These are phyloP conservation scores for Amanita fuliginea DNA, from an alignment of 768 basidiomycete genomes.

Conservation along the genomic window DNA sequence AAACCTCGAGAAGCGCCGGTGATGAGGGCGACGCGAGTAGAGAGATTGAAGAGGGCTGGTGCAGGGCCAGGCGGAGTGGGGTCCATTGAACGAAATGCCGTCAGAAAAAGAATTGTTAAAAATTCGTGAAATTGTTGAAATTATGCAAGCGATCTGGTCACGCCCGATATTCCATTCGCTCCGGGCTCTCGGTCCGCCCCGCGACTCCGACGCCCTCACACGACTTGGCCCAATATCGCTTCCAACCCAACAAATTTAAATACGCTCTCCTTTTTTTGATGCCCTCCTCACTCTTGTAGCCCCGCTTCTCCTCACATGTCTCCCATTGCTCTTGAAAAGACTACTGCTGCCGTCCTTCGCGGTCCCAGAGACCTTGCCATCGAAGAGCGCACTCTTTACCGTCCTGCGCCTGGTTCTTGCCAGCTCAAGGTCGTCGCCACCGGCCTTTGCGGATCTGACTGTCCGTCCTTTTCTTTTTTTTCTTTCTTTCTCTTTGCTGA, in stretches of 20 bases:
- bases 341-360: conserved; percentile 72
- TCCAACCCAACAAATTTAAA: conserved; percentile 11
- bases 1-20: conserved; percentile 73
- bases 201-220: conserved; percentile 6
- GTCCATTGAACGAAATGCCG: conserved; percentile 31
- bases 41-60: conserved; percentile 55
- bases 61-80: conserved; percentile 37
- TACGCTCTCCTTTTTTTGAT: conserved; percentile 10
- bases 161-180: neutral
- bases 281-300: conserved; percentile 11
- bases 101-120: neutral
- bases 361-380: conserved; percentile 75
- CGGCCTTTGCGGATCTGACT: conserved; percentile 84
- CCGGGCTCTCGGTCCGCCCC: conserved; percentile 3
- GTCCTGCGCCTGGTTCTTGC: conserved; percentile 61
- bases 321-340: conserved; percentile 37
- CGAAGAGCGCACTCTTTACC: conserved; percentile 63
- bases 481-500: conserved; percentile 1
- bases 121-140: neutral
- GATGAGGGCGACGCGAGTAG: conserved; percentile 59
- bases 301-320: conserved; percentile 18
- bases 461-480: conserved; percentile 27
- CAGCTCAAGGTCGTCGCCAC: conserved; percentile 76
- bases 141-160: neutral
- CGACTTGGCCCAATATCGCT: conserved; percentile 3